Evolutionary conservation across 2,329 filamentous ascomycete species (phyloP).

Genomic region (Aspergillus ibericus): DNA sequence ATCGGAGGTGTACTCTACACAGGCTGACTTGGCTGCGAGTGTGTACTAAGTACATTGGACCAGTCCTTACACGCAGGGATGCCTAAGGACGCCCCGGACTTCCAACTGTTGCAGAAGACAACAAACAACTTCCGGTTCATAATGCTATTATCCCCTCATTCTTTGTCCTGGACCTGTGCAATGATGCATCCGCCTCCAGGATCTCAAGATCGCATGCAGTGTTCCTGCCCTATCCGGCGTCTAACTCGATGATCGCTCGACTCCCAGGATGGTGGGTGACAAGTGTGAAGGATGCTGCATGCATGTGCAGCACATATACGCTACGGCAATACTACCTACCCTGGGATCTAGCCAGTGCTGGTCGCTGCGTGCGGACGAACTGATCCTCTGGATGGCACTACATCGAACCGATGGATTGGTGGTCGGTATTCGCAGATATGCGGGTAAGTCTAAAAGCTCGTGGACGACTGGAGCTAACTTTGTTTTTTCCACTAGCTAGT

Average conservation of each 20-base stretch:
- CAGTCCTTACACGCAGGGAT: not conserved
- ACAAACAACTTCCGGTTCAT: not conserved
- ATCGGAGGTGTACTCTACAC: not conserved
- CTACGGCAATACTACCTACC: constrained; percentile 6
- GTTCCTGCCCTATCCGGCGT: constrained; percentile 3
- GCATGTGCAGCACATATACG: constrained; percentile 10
- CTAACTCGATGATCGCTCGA: constrained; percentile 11
- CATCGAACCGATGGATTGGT: not conserved
- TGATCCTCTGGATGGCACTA: not conserved
- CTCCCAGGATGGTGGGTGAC: not conserved
- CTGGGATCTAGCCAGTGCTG: not conserved
- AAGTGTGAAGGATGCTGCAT: constrained; percentile 10
- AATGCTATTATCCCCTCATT: constrained; percentile 1
- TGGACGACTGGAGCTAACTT: constrained; percentile 1
- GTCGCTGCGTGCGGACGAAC: not conserved
- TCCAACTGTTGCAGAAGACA: not conserved
- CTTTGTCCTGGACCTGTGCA: not conserved
- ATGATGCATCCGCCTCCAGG: not conserved
- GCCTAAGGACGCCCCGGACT: not conserved
- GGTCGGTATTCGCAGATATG: constrained; percentile 4
- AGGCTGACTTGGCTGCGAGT: not conserved
- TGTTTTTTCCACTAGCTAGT: not conserved
- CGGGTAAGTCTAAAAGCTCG: constrained; percentile 12
- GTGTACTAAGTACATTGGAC: not conserved
- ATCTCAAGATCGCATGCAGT: constrained; percentile 7